Base-by-base conservation (phyloP, 1,139 yeast genomes). In the Spathaspora sp. region DNA sequence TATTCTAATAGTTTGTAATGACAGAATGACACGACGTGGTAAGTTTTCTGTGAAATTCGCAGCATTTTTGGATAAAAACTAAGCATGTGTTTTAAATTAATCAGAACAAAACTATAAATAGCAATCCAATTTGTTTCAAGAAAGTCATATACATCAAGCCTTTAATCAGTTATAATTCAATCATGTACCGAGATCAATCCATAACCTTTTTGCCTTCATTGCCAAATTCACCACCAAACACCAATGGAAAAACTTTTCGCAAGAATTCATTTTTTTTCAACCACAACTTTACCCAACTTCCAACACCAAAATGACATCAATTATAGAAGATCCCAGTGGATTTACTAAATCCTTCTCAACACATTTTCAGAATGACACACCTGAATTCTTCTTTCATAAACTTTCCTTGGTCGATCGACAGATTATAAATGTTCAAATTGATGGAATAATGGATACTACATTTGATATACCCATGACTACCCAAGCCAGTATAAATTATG, bases 381-480 rank as follows among this genome's bases (percentile, higher is more conserved):
- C 47, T 10, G 61, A 58, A 37, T 59, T 71, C 42, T 54, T 57
- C 34, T 72, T 74, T 56, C 78, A 71, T 48, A 64, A 61, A 47
- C 52, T 74, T n/a, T 71, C 68, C 34, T 56, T 67, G 5, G 63
- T 53, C 1, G 74, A 74, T 48, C 65, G 65, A 44, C 57, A 66
- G 43, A 62, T 74, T 13, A 44, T 74, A 45, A 73, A 72, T 47
- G 57, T 74, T 8, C 61, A 67, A 31, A 60, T 67, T 36, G 59
- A 73, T 52, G 77, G 77, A 0, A 61, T 68, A 6, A 65, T 68
- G 53, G 79, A 74, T 53, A 65, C 77, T 11, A 72, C 78, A 0
- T 69, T 70, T 47, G 72, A 70, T 41, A 55, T 74, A 7, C 76
- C 78, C 1, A 50, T 71, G 23, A 61, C 72, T n/a, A 62, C 77